Percentiles rank a stretch among this genome's conserved stretches.
phyloP scores from a whole-genome alignment of 2,329 filamentous ascomycete genomes.

The Hypoxylon sp. region DNA sequence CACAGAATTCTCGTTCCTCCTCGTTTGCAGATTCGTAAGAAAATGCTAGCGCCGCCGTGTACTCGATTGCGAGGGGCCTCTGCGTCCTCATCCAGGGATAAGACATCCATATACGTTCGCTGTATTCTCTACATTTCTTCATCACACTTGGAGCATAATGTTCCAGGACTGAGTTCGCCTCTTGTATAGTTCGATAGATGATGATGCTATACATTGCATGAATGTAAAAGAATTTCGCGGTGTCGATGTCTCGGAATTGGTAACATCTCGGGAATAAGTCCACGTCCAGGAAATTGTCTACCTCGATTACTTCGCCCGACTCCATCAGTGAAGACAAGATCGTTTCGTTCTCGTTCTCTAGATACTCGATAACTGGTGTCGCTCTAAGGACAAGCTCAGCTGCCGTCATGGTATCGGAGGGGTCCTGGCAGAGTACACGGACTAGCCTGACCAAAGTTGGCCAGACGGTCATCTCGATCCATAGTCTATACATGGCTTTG shows the following conservation, averaged over 20 bases:
- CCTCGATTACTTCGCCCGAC: slow-evolving; percentile 45
- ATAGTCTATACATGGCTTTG: slow-evolving; percentile 48
- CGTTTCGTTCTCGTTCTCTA: slow-evolving; percentile 45
- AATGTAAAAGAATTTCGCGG: slow-evolving; percentile 48
- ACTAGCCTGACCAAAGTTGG: slow-evolving; percentile 49
- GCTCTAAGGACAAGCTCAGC: slow-evolving; percentile 46
- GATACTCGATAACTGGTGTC: slow-evolving; percentile 40
- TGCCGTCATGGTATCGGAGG: slow-evolving; percentile 47
- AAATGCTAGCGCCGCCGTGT: slow-evolving; percentile 48
- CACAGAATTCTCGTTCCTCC: slow-evolving; percentile 47
- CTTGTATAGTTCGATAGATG: slow-evolving; percentile 45
- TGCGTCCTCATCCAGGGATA: slow-evolving; percentile 48
- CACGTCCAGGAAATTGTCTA: slow-evolving; percentile 42
- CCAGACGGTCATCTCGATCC: slow-evolving; percentile 50
- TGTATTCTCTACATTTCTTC: slow-evolving; percentile 45
- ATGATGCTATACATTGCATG: slow-evolving; percentile 51
- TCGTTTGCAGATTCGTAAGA: slow-evolving; percentile 51
- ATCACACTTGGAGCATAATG: slow-evolving; percentile 38
- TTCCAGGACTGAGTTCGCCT: slow-evolving; percentile 46
- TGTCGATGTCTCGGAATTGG: slow-evolving; percentile 49
- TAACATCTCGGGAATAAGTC: slow-evolving; percentile 48
- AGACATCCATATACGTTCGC: slow-evolving; percentile 50
- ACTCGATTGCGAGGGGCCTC: slow-evolving; percentile 49
- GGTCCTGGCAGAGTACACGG: slow-evolving; percentile 41
- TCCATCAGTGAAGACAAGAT: slow-evolving; percentile 40